Base-by-base conservation (phyloP, 2,329 filamentous ascomycete genomes). In the Periconia macrospinosa region DNA sequence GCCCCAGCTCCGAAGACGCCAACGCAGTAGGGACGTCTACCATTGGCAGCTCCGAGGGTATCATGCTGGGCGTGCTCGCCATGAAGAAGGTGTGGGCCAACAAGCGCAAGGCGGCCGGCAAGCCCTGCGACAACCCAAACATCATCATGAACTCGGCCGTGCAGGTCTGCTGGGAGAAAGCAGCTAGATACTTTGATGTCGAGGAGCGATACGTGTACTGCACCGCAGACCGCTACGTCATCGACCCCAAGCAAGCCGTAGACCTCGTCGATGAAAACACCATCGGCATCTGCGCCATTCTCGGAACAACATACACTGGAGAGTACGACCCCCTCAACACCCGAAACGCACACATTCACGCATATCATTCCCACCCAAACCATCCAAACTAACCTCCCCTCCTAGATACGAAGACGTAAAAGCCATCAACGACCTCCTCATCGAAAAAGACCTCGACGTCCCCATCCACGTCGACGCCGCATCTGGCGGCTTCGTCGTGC, bases 71-170 rank as follows among this genome's bases (percentile, higher is more conserved):
- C 42, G 88, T 91, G 7, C 79, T 97, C 35, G 92, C 92, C 64
- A 96, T 97, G 92, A 97, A 97, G 84, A 91, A 88, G 79, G 86
- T 88, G 67, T 97, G 93, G 93, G 87, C 90, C 79, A 92, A 94
- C 75, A 87, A 87, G 77, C 87, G 91, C 65, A 84, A 88, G 72
- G 91, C 89, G 5, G 90, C 85, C 64, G 92, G 92, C 56, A 94
- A 95, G 79, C 84, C 91, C 50, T 84, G 75, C 56, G 90, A 92
- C 58, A 83, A 83, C 43, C 93, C 93, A 51, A 97, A 97, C 77
- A 88, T 97, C 57, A 79, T 97, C 80, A 97, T 97, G 93, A 94
- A 90, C 66, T 91, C 90, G 23, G 92, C 93, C 30, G 93, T 97
- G 2, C 93, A 97, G 77, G 93, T 97, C 41, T 96, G 92, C 81